Evolutionary conservation across 1,284 basidiomycete species (phyloP).

Genomic region (Albatrellus sp.): DNA sequence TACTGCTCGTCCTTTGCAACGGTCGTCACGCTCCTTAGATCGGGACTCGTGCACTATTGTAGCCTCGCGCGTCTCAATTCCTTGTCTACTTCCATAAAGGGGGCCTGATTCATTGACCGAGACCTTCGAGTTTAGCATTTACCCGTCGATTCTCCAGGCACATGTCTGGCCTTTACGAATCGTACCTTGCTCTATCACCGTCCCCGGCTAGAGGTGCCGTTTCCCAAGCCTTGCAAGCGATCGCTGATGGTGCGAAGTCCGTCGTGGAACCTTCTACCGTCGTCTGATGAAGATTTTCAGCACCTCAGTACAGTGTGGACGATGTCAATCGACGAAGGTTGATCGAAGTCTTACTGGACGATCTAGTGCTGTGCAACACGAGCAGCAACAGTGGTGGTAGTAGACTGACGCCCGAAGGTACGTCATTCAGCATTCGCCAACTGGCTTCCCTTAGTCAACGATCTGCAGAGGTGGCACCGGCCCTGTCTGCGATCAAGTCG

Average conservation of each 20-base stretch:
- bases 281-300: constrained; percentile 14
- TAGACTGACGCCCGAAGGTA: constrained; percentile 42
- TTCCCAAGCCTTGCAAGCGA: constrained; percentile 31
- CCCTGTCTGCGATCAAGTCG: constrained; percentile 63
- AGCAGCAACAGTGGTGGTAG: constrained; percentile 21
- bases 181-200: constrained; percentile 34
- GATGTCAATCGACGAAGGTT: constrained; percentile 31
- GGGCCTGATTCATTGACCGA: no score
- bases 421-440: constrained; percentile 8
- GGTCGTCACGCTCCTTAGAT: no score
- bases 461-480: constrained; percentile 40
- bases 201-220: constrained; percentile 34
- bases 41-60: no score
- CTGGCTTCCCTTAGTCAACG: constrained; percentile 11
- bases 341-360: constrained; percentile 43
- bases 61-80: no score
- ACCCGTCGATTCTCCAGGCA: neutral
- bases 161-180: constrained; percentile 21
- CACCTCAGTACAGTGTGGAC: constrained; percentile 32
- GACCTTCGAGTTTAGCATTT: no score
- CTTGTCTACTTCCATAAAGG: no score
- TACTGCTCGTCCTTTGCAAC: no score
- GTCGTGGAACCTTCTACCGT: neutral
- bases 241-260: constrained; percentile 28
- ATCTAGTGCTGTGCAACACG: constrained; percentile 32